A percentile compares a stretch with the other conserved stretches of the same genome.
Conservation (phyloP, 2,329 filamentous ascomycete species). For the Exophiala sp. region DNA sequence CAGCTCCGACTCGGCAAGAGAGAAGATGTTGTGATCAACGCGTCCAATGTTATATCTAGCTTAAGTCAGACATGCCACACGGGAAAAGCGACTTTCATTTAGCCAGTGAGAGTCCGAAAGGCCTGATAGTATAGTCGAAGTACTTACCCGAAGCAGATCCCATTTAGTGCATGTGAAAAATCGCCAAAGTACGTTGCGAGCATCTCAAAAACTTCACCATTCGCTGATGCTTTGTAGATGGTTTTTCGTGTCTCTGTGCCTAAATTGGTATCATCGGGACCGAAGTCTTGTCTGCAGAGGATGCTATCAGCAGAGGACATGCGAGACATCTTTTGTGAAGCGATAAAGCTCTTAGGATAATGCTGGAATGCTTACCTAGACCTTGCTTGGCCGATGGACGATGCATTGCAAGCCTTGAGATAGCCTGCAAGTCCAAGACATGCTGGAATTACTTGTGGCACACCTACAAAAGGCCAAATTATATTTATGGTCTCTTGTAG, state of each 20-base stretch:
- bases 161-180: neutral
- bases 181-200: neutral
- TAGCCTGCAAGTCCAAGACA: neutral
- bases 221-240: constrained; percentile 6
- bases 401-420: neutral
- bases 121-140: too few relatives aligned
- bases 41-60: neutral
- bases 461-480: neutral
- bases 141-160: constrained; percentile 4
- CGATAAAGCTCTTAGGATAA: neutral
- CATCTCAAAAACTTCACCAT: constrained; percentile 3
- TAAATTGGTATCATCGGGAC: neutral
- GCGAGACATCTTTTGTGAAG: too few relatives aligned
- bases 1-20: neutral
- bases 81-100: too few relatives aligned
- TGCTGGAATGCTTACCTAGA: neutral
- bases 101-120: too few relatives aligned
- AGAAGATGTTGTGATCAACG: neutral
- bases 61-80: too few relatives aligned
- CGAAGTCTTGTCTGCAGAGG: neutral
- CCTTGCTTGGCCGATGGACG: neutral
- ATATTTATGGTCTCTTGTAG: neutral
- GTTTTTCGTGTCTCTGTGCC: neutral
- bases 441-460: neutral
- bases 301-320: too few relatives aligned